Evolutionary conservation across 345 rosid species (phyloP).

Genomic region (Salix exigua): DNA sequence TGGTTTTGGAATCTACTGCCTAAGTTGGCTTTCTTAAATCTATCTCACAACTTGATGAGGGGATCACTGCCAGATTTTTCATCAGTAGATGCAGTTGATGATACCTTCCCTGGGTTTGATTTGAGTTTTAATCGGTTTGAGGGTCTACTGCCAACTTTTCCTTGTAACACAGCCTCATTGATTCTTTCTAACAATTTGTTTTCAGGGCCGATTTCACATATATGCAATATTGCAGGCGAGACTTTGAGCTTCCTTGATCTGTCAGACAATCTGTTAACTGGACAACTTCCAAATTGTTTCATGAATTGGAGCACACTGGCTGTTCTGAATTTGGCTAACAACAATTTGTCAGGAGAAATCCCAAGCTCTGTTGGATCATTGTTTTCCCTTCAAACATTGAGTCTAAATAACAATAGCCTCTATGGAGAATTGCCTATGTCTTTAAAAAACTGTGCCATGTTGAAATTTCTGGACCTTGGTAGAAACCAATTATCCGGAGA

Average conservation of each 20-base stretch:
- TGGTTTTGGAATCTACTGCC: slow-evolving; percentile 26
- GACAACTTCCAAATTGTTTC: slow-evolving; percentile 14
- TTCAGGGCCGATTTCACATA: slow-evolving; percentile 11
- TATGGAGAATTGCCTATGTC: slow-evolving; percentile 15
- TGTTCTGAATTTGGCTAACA: slow-evolving; percentile 19
- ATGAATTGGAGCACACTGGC: neutral
- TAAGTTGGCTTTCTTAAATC: neutral
- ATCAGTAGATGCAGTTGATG: neutral
- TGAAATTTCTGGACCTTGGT: slow-evolving; percentile 18
- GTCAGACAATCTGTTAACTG: slow-evolving; percentile 8
- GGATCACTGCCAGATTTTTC: slow-evolving; percentile 25
- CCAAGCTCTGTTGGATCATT: slow-evolving; percentile 12
- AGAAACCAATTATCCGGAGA: slow-evolving; percentile 18
- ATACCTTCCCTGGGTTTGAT: slow-evolving; percentile 7
- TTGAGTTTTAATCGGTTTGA: slow-evolving; percentile 19
- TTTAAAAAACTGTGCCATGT: slow-evolving; percentile 2
- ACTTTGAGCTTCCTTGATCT: slow-evolving; percentile 6
- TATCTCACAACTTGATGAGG: slow-evolving; percentile 29
- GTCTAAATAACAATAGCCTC: slow-evolving; percentile 17
- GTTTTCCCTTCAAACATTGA: slow-evolving; percentile 12
- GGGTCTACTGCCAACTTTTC: slow-evolving; percentile 21
- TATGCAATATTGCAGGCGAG: slow-evolving; percentile 2
- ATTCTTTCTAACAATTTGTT: slow-evolving; percentile 24
- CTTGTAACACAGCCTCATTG: slow-evolving; percentile 2
- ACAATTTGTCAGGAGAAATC: slow-evolving; percentile 18